phyloP scores from a whole-genome alignment of 495 filamentous ascomycete genomes.

The Hyaloscypha variabilis region DNA sequence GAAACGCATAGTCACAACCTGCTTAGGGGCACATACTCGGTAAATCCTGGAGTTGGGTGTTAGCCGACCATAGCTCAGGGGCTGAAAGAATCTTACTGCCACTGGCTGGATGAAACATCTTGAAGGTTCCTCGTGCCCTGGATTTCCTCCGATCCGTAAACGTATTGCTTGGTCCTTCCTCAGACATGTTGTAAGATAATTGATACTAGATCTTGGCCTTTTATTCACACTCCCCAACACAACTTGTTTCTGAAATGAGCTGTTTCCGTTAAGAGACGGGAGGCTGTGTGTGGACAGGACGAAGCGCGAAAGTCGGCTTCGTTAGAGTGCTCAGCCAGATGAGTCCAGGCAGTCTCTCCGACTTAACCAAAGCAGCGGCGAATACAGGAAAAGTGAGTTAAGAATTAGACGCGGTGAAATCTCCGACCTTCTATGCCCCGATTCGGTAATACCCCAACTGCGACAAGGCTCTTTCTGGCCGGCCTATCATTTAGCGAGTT shows the following conservation, averaged over 20 bases:
- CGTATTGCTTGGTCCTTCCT: background rate
- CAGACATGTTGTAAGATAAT: background rate
- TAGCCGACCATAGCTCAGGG: background rate
- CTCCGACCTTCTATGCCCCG: too few species aligned
- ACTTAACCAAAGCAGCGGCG: too few species aligned
- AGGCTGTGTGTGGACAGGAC: background rate
- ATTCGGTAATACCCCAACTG: background rate
- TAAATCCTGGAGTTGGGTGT: background rate
- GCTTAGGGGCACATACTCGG: background rate
- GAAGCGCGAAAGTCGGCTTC: background rate
- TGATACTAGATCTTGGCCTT: background rate
- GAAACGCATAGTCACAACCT: background rate
- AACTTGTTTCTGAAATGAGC: too few species aligned
- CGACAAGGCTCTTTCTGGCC: background rate
- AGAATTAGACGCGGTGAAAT: too few species aligned
- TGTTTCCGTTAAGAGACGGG: background rate
- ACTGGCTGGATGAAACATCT: slow-evolving; percentile 3
- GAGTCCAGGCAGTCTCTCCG: background rate
- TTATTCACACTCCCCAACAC: too few species aligned
- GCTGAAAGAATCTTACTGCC: background rate
- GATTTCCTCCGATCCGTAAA: background rate
- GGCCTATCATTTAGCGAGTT: background rate
- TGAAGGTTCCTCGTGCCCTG: background rate
- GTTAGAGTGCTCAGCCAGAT: too few species aligned
- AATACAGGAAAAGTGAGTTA: too few species aligned